Conservation (phyloP, 345 rosid species). For the Ceriops tagal region DNA sequence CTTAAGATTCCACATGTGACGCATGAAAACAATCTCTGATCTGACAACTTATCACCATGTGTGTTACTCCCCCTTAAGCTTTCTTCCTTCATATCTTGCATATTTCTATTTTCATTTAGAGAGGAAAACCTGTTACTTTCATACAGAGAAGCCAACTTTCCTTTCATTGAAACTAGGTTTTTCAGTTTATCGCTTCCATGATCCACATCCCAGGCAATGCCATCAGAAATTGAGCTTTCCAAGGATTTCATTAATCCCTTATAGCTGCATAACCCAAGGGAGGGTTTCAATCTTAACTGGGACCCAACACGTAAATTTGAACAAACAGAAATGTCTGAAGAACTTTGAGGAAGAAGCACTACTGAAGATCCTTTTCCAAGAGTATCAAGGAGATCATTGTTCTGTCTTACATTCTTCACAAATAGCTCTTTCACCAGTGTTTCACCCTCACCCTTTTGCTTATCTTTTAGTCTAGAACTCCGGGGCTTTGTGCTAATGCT, state of each 20-base stretch:
- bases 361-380: conserved; percentile 79
- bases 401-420: conserved; percentile 60
- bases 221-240: conserved; percentile 33
- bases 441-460: conserved; percentile 87
- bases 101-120: conserved; percentile 28
- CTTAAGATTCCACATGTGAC: conserved; percentile 87
- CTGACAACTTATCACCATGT: conserved; percentile 55
- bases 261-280: conserved; percentile 30
- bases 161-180: conserved; percentile 47
- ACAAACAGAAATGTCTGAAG: conserved; percentile 66
- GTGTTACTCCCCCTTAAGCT: conserved; percentile 25
- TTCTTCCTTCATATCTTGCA: conserved; percentile 10
- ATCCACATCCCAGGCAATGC: conserved; percentile 24
- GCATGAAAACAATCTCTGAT: conserved; percentile 90
- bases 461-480: conserved; percentile 89
- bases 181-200: conserved; percentile 32
- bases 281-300: conserved; percentile 40
- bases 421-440: conserved; percentile 72
- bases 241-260: conserved; percentile 39
- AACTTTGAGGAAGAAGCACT: conserved; percentile 71
- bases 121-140: conserved; percentile 48
- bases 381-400: conserved; percentile 60
- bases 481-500: conserved; percentile 59
- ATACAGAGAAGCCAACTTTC: conserved; percentile 55
- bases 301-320: conserved; percentile 70